Evolutionary conservation across 257 asterid species (phyloP).

Genomic region (Coffea eugenioides): DNA sequence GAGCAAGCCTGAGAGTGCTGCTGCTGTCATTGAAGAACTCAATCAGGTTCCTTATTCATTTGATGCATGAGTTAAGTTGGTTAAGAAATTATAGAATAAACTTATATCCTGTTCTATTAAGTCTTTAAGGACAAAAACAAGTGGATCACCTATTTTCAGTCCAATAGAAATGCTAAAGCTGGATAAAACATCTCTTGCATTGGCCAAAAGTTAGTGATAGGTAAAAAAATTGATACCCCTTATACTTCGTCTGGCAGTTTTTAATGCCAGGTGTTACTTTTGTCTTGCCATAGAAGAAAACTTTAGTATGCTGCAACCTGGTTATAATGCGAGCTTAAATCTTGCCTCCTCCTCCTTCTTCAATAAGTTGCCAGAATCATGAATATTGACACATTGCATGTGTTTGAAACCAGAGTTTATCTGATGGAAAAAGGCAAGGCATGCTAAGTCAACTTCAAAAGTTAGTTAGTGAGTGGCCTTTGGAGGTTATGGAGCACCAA

Average conservation of each 20-base stretch:
- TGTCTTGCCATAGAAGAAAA: no score
- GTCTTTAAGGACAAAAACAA: not conserved
- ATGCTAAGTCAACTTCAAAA: constrained; percentile 61
- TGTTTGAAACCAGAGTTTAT: constrained; percentile 38
- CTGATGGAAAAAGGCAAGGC: constrained; percentile 46
- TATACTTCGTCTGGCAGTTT: not conserved
- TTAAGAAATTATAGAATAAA: not conserved
- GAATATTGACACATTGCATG: not conserved
- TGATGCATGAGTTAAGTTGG: not conserved
- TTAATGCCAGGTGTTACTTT: no score
- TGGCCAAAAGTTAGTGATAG: not conserved
- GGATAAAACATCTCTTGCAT: not conserved
- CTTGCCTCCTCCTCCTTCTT: not conserved
- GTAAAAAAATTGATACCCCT: not conserved
- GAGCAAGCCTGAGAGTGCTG: constrained; percentile 68
- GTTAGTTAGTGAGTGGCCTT: constrained; percentile 73
- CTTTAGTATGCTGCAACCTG: no score
- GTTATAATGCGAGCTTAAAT: not conserved
- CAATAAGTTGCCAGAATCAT: not conserved
- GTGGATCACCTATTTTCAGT: not conserved
- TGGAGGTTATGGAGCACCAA: constrained; percentile 58
- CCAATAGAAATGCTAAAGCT: not conserved
- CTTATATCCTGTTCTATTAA: not conserved
- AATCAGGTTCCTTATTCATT: constrained; percentile 47
- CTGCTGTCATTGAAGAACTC: constrained; percentile 65